Evolutionary conservation across 225 moss, liverwort and hornwort genomes (phyloP), one percentile per base, ranked within the genome.

Genomic region (Ulota crispa): DNA sequence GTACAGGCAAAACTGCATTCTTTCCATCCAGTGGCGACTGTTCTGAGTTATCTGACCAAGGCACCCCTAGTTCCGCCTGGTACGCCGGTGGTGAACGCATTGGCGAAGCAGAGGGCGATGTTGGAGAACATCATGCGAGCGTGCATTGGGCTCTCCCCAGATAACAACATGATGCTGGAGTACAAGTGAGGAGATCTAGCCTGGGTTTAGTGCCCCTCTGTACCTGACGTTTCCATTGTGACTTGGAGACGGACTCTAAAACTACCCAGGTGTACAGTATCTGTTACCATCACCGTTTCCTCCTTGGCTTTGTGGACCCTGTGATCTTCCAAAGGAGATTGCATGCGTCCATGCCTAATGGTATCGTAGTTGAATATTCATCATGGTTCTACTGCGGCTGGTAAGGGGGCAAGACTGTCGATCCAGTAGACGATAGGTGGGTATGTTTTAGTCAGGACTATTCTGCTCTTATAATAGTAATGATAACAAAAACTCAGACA

Each of bases 151-250:
- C 78, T 99, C n/a, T 88, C 93, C 27, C 98, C 98, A 2, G 98
- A 99, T 76, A 95, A 99, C 80, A 94, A 99, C 83, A 99, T 99
- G 98, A 95, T 95, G 98, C 70, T 99, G 72, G 98, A 99, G 47
- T 92, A 95, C 78, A 99, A 99, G 88, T 99, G 72, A 85, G 30
- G 61, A 37, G 39, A 56, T 31, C 52, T 72, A 45, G 41, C 61
- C 37, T 42, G 43, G 63, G 70, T 80, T 30, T 32, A 72, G 31
- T 75, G 28, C 53, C 31, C 9, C 57, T 31, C 19, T 65, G 5
- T 50, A 4, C 77, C 63, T 73, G 80, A 76, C 78, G 75, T 80
- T 43, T 67, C 24, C 65, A 53, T 63, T 24, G 65, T 20, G 77
- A n/a, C 74, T 37, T 37, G 53, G 81, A 59, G 50, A 76, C 71